Base-by-base conservation (phyloP, 768 basidiomycete species). In the Clitopilus hobsonii region DNA sequence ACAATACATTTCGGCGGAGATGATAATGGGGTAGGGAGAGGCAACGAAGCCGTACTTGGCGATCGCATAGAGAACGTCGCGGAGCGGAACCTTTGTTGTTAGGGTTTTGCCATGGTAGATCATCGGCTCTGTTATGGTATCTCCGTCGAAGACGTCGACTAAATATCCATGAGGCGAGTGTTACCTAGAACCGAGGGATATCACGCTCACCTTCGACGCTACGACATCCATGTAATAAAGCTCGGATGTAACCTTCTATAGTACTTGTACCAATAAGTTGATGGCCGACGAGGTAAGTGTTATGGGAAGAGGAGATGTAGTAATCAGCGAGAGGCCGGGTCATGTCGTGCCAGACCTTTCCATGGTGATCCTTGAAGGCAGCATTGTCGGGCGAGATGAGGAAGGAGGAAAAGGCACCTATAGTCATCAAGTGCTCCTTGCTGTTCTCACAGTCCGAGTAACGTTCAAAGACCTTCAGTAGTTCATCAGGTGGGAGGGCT, bases 1-100 rank as follows among this genome's bases (percentile, higher is more conserved):
- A 69, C 94, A 97, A 64, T 98, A 96, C 5, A 97, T 82, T 73
- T 99, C 97, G n/a, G 94, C 92, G 3, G 94, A 96, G 53, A 99
- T 91, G 71, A 99, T 91, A 67, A 99, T 81, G 0, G 97, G 97
- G 68, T 94, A 98, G 0, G 94, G 91, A 2, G 94, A 96, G 0
- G 91, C 84, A 47, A 93, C 85, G 64, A 99, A 98, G 1, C 91
- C 96, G 63, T 98, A 98, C 65, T 93, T 92, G 50, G 80, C 79
- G 66, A 98, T 92, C 0, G 93, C 91, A 49, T 83, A 75, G 66
- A 93, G 93, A 48, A 94, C 85, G 57, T 91, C 89, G 16, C 92
- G 84, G 1, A 91, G 76, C 0, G 91, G 74, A 2, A 98, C 85
- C 63, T 91, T 93, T 11, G 88, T 83, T 0, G 95, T 98, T 38